These are phyloP conservation scores for Litsea cubeba DNA, from an alignment of 164 flowering plant species.

Conservation along the genomic window DNA sequence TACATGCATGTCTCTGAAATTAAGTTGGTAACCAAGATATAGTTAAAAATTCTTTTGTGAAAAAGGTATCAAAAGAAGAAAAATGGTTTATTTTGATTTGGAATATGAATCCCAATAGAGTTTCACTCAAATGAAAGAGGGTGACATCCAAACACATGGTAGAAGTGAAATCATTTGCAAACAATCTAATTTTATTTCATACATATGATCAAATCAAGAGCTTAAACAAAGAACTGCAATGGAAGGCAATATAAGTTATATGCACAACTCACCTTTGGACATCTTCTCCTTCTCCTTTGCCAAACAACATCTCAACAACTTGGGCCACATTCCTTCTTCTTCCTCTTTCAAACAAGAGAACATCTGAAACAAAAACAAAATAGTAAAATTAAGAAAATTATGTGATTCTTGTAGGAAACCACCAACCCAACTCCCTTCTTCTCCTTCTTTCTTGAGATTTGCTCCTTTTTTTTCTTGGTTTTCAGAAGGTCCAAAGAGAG, in stretches of 20 bases:
- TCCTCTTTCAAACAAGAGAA: neutral
- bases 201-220: neutral
- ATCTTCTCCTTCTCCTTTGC: neutral
- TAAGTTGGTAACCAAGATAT: no score
- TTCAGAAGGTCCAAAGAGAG: neutral
- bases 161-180: neutral
- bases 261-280: conserved; percentile 2
- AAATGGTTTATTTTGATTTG: no score
- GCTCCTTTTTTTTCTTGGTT: neutral
- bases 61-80: no score
- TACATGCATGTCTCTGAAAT: no score
- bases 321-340: conserved; percentile 4
- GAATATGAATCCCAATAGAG: no score
- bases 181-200: neutral
- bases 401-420: neutral
- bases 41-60: no score
- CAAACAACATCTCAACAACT: conserved; percentile 2
- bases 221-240: neutral
- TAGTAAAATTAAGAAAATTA: neutral
- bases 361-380: neutral
- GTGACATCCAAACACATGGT: no score
- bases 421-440: neutral
- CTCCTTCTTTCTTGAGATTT: neutral
- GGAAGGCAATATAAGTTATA: neutral
- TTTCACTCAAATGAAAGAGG: no score